phyloP scores from a whole-genome alignment of 148 eudicot genomes.

The Limonium bicolor region DNA sequence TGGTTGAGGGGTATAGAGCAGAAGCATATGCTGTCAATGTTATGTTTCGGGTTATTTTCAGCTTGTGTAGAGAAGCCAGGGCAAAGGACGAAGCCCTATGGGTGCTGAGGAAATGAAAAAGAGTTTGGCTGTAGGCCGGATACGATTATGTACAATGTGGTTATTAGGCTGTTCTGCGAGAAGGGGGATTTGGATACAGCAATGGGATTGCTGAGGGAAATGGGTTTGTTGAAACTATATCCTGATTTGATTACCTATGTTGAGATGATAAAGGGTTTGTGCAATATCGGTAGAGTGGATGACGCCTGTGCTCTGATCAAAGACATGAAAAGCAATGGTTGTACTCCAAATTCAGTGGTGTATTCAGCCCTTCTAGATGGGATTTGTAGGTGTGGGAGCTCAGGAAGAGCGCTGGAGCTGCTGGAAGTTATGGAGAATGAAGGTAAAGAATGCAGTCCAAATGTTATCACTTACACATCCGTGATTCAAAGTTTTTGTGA shows the following conservation, averaged over 20 bases:
- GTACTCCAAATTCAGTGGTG: conserved; percentile 40
- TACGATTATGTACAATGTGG: conserved; percentile 50
- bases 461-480: conserved; percentile 55
- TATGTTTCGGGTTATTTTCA: conserved; percentile 52
- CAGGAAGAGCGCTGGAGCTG: conserved; percentile 46
- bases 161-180: conserved; percentile 29
- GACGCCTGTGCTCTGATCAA: conserved; percentile 55
- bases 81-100: conserved; percentile 45
- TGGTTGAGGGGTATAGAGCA: conserved; percentile 35
- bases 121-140: conserved; percentile 52
- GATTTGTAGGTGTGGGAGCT: conserved; percentile 40
- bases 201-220: conserved; percentile 4
- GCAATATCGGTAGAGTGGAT: conserved; percentile 47
- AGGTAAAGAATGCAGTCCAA: conserved; percentile 48
- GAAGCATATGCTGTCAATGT: conserved; percentile 36
- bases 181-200: conserved; percentile 6
- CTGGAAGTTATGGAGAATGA: conserved; percentile 63
- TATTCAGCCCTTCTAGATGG: conserved; percentile 69
- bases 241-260: conserved; percentile 14
- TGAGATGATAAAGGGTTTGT: conserved; percentile 56
- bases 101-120: conserved; percentile 68
- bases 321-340: conserved; percentile 42
- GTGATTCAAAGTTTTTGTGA: conserved; percentile 50
- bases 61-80: conserved; percentile 55
- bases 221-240: background rate